These are phyloP conservation scores for Heritiera littoralis DNA, from an alignment of 345 rosid genomes.

Conservation along the genomic window DNA sequence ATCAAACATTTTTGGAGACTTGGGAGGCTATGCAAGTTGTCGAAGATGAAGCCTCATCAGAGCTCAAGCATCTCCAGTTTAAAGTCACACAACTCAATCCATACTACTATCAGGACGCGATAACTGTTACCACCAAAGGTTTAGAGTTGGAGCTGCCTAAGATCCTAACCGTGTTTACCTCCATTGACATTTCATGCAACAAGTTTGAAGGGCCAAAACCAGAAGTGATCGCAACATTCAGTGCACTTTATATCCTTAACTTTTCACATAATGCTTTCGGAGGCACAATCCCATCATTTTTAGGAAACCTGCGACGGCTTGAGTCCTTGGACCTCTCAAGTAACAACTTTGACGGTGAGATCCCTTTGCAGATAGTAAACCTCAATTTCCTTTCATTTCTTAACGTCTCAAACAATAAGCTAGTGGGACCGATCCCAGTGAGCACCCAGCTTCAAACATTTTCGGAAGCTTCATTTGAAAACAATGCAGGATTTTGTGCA, in stretches of 20 bases:
- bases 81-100: background rate
- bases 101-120: constrained; percentile 36
- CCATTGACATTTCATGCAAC: constrained; percentile 41
- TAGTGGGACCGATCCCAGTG: constrained; percentile 29
- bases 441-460: constrained; percentile 33
- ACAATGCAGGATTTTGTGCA: constrained; percentile 35
- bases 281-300: constrained; percentile 29
- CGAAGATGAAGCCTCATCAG: background rate
- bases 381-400: constrained; percentile 36
- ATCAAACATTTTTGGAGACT: background rate
- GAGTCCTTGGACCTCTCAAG: constrained; percentile 42
- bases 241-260: constrained; percentile 30
- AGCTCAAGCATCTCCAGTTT: constrained; percentile 26
- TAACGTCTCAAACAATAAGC: constrained; percentile 40
- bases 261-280: constrained; percentile 35
- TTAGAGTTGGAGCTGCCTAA: constrained; percentile 40
- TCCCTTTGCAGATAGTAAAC: constrained; percentile 29
- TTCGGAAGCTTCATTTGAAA: constrained; percentile 13
- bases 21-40: constrained; percentile 40
- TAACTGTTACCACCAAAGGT: constrained; percentile 51
- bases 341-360: constrained; percentile 28
- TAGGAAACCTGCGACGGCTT: constrained; percentile 29
- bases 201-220: constrained; percentile 35
- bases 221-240: constrained; percentile 21
- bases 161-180: constrained; percentile 44